phyloP scores from a whole-genome alignment of 192 early-diverging fungal species.

The Coemansia sp. region DNA sequence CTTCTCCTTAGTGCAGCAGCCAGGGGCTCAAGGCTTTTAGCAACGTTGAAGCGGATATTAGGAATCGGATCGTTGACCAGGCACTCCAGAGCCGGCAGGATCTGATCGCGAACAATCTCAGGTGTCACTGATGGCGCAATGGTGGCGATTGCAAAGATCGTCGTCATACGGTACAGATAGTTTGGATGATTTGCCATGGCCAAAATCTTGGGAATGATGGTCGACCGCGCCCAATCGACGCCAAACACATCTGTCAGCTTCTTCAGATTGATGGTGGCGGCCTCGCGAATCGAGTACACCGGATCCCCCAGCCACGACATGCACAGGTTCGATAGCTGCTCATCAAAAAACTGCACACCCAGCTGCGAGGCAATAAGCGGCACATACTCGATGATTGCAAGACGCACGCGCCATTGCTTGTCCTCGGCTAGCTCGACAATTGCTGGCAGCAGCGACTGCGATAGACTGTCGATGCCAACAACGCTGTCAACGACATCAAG shows the following conservation, averaged over 20 bases:
- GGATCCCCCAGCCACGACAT: conserved; percentile 99
- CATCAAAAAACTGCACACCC: conserved; percentile 96
- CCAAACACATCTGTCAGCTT: conserved; percentile 99
- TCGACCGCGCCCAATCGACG: conserved; percentile 93
- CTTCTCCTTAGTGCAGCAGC: conserved; percentile 73
- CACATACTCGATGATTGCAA: conserved; percentile 99
- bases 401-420: conserved; percentile 99
- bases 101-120: conserved; percentile 85
- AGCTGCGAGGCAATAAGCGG: conserved; percentile 95
- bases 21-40: conserved; percentile 89
- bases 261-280: conserved; percentile 90
- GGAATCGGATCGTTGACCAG: conserved; percentile 94
- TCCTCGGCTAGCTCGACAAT: conserved; percentile 99
- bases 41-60: conserved; percentile 99
- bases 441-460: conserved; percentile 95
- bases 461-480: conserved; percentile 97
- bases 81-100: conserved; percentile 83
- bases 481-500: conserved; percentile 94
- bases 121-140: conserved; percentile 85
- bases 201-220: conserved; percentile 94
- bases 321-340: conserved; percentile 90
- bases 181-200: conserved; percentile 88
- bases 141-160: conserved; percentile 92
- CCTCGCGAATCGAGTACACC: conserved; percentile 97
- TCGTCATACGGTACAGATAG: conserved; percentile 98